A percentile compares a stretch with the other conserved stretches of the same genome.
Evolutionary conservation across 73 alveolate genomes (phyloP).

Genomic region (Paraurostyla sp.): DNA sequence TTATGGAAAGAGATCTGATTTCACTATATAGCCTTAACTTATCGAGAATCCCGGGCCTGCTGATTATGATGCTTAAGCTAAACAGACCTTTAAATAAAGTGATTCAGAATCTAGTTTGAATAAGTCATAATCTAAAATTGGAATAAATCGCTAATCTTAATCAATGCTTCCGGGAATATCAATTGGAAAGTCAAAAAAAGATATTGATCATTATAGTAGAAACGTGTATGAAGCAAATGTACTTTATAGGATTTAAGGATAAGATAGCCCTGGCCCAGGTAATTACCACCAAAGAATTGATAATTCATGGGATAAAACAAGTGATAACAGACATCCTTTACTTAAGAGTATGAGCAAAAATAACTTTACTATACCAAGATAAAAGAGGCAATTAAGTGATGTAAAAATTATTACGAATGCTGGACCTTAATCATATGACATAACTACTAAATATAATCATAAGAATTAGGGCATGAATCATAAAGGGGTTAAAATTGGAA

Average conservation of each 20-base stretch:
- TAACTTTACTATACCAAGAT: background rate
- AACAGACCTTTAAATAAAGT: background rate
- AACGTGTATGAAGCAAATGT: background rate
- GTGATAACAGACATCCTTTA: background rate
- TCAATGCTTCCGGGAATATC: conserved; percentile 23
- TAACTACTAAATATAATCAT: background rate
- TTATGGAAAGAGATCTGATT: conserved; percentile 31
- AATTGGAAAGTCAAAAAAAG: background rate
- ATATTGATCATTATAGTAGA: conserved; percentile 35
- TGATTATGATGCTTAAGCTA: background rate
- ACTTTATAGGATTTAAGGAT: background rate
- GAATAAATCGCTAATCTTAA: background rate
- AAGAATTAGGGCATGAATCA: background rate
- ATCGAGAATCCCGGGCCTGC: conserved; percentile 51
- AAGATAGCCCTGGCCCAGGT: conserved; percentile 52
- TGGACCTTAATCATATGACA: conserved; percentile 24
- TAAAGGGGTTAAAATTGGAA: conserved; percentile 14
- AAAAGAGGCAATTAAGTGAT: conserved; percentile 16
- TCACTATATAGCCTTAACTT: conserved; percentile 8
- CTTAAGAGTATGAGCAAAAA: background rate
- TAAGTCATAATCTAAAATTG: background rate
- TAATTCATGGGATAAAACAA: background rate
- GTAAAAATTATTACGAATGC: background rate
- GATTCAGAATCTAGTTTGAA: background rate
- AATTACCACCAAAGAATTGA: background rate